Conservation (phyloP, 495 filamentous ascomycete genomes). For the Polyplosphaeria fusca region DNA sequence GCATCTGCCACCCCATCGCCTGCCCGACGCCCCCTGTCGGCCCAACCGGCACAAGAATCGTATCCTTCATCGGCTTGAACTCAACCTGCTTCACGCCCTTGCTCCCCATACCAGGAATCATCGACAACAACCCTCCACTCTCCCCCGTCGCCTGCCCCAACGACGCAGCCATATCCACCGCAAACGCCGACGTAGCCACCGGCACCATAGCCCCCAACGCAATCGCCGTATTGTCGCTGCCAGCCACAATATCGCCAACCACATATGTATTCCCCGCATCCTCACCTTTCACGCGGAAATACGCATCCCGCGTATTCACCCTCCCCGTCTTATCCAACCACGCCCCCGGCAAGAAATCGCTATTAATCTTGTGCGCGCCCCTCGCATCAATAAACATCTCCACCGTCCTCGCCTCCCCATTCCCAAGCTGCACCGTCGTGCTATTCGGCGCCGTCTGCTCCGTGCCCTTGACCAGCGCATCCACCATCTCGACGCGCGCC, state of each 20-base stretch:
- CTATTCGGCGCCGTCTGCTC: constrained; percentile 22
- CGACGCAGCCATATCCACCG: constrained; percentile 37
- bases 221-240: constrained; percentile 36
- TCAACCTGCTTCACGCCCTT: constrained; percentile 25
- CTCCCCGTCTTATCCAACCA: constrained; percentile 42
- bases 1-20: constrained; percentile 51
- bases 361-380: constrained; percentile 45
- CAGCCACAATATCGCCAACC: constrained; percentile 44
- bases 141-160: constrained; percentile 1
- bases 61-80: constrained; percentile 37
- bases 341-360: constrained; percentile 40
- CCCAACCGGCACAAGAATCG: constrained; percentile 53
- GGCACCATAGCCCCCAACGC: neutral
- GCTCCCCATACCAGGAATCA: neutral
- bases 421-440: constrained; percentile 33
- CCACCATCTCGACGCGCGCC: constrained; percentile 45
- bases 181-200: constrained; percentile 2
- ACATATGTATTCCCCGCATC: constrained; percentile 49
- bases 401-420: constrained; percentile 41
- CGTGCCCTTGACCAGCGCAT: constrained; percentile 33
- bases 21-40: constrained; percentile 53
- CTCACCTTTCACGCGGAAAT: constrained; percentile 44
- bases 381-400: constrained; percentile 52
- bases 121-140: constrained; percentile 9
- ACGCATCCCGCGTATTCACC: constrained; percentile 43